Percentiles rank a stretch among this genome's conserved stretches.
Conservation (phyloP, 2,329 filamentous ascomycete genomes). For the Colletotrichum lupini region DNA sequence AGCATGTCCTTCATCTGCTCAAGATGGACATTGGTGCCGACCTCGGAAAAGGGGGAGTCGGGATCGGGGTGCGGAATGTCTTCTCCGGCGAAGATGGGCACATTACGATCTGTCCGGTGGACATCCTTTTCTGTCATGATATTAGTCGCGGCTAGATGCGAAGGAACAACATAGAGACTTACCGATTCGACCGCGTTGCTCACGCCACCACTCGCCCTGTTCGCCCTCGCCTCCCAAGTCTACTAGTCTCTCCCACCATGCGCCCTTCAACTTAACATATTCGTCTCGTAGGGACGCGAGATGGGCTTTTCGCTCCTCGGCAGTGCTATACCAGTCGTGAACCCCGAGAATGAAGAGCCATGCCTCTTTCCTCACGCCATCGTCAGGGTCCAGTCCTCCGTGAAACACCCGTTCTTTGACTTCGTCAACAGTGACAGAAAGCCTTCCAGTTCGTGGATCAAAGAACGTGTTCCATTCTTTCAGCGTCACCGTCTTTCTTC, state of each 20-base stretch:
- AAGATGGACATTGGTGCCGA: slow-evolving; percentile 95
- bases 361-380: slow-evolving; percentile 94
- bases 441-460: slow-evolving; percentile 76
- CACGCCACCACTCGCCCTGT: slow-evolving; percentile 94
- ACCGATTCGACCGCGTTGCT: slow-evolving; percentile 95
- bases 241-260: slow-evolving; percentile 95
- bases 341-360: slow-evolving; percentile 96
- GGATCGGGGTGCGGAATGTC: slow-evolving; percentile 97
- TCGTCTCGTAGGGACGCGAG: slow-evolving; percentile 90
- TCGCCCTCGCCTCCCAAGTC: slow-evolving; percentile 84
- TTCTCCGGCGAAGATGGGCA: slow-evolving; percentile 95
- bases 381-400: slow-evolving; percentile 87
- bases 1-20: slow-evolving; percentile 99
- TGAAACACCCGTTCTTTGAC: slow-evolving; percentile 98
- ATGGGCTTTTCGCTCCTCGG: slow-evolving; percentile 84
- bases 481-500: slow-evolving; percentile 79
- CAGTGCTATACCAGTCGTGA: slow-evolving; percentile 91
- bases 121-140: slow-evolving; percentile 87
- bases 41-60: slow-evolving; percentile 91
- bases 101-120: slow-evolving; percentile 92
- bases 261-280: slow-evolving; percentile 91
- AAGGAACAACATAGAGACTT: slow-evolving; percentile 49
- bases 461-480: slow-evolving; percentile 95
- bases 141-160: slow-evolving; percentile 43
- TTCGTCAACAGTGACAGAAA: slow-evolving; percentile 87